phyloP scores from a whole-genome alignment of 257 asterid species.

The Fraxinus quadrangulata region DNA sequence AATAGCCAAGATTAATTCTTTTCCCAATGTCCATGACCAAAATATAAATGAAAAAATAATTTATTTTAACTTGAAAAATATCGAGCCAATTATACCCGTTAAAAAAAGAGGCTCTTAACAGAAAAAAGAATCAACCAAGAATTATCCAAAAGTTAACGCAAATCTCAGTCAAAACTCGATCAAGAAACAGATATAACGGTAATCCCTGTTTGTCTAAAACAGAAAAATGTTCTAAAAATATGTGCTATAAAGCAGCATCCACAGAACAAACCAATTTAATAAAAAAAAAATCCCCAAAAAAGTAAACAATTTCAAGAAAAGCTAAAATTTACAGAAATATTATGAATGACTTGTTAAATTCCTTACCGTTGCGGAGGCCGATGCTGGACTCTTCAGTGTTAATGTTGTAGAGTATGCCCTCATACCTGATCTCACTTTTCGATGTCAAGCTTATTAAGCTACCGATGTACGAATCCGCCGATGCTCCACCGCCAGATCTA shows the following conservation, averaged over 20 bases:
- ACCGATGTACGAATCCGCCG: slow-evolving; percentile 92
- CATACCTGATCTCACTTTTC: slow-evolving; percentile 94
- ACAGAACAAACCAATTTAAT: not conserved
- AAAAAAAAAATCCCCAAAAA: not conserved
- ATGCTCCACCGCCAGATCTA: slow-evolving; percentile 72
- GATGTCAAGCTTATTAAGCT: slow-evolving; percentile 94
- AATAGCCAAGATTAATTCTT: not conserved
- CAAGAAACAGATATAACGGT: not conserved
- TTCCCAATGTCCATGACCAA: not conserved
- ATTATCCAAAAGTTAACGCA: not conserved
- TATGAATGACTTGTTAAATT: not conserved
- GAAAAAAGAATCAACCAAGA: not conserved
- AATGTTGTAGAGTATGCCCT: slow-evolving; percentile 82
- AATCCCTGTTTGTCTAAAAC: not conserved
- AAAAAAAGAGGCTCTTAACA: too few relatives aligned
- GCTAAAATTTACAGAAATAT: not conserved
- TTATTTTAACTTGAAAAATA: not conserved
- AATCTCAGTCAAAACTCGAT: not conserved
- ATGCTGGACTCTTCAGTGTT: slow-evolving; percentile 96
- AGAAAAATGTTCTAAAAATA: not conserved
- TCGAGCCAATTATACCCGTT: too few relatives aligned
- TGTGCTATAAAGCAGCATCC: not conserved
- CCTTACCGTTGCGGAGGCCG: slow-evolving; percentile 84
- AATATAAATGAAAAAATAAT: not conserved
- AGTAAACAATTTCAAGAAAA: not conserved